Base-by-base conservation (phyloP, 2,329 filamentous ascomycete species). In the Elsinoe arachidis region DNA sequence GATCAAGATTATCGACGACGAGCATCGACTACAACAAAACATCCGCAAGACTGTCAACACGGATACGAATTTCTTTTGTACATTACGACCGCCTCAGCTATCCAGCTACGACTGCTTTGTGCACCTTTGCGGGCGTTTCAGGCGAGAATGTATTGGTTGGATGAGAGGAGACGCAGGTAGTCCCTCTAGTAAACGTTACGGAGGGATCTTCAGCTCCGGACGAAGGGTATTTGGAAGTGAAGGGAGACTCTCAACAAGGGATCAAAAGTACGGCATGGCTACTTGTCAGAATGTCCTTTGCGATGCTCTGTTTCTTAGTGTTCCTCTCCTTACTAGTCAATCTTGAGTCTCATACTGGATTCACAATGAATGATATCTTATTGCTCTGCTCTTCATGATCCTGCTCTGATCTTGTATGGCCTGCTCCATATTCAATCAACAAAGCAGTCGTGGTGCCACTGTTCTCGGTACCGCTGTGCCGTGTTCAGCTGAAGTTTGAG, bases 31-130 rank as follows among this genome's bases (percentile, higher is more conserved):
- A 39, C 49, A 6, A 19, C 33, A 26, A 35, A 19, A 7, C 26
- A 15, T 34, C 2, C 26, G 15, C 37, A 21, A 55, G 12, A 26
- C 3, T 30, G 37, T 30, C 53, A 17, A 38, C 30, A 30, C 34
- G 30, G 47, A 52, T 26, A 55, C 53, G 49, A 53, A 23, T 53
- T 39, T 53, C 34, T 53, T 53, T 12, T 53, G 49, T 53, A 53
- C 11, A 53, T 53, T 17, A 53, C 34, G 49, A 53, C 41, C 21
- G n/a, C 10, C 26, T 23, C 2, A 46, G 41, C 41, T 46, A 26
- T 11, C 30, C 17, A 26, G 17, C 33, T 23, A 53, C 34, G 49
- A 39, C 19, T 23, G 15, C 34, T 53, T 53, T 39, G 15, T 15
- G 14, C 33, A 53, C 38, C 23, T 15, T 35, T 53, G 49, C 26